Percentiles rank a stretch among this genome's conserved stretches.
phyloP scores from a whole-genome alignment of 257 asterid genomes.

The Thymus mandschuricus region DNA sequence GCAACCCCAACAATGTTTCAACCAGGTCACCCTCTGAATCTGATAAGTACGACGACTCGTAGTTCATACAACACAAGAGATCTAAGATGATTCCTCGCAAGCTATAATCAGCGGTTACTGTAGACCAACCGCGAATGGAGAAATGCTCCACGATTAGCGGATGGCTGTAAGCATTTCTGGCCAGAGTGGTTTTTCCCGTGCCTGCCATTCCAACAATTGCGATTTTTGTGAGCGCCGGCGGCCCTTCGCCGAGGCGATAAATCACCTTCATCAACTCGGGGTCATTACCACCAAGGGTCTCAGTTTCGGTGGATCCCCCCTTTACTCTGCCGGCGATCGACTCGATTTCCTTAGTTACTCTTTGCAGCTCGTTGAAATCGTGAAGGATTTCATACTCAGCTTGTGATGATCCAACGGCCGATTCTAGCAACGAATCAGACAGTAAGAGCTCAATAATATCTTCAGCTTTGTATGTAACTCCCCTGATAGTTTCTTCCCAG shows the following conservation, averaged over 20 bases:
- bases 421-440: background rate
- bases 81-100: background rate
- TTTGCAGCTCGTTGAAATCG: background rate
- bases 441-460: background rate
- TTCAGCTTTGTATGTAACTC: background rate
- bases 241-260: no score
- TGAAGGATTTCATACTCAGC: background rate
- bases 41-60: background rate
- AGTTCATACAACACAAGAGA: background rate
- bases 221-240: background rate
- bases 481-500: background rate
- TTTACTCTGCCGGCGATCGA: no score
- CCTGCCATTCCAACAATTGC: constrained; percentile 2
- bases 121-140: background rate
- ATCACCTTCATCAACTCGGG: no score
- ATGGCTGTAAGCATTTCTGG: no score
- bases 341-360: no score
- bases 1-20: background rate
- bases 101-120: background rate
- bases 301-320: no score
- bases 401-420: background rate
- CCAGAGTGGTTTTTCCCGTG: background rate
- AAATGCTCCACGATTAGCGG: background rate
- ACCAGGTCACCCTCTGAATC: background rate
- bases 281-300: no score